These are phyloP conservation scores for Arctostaphylos glauca DNA, from an alignment of 148 eudicot species.

Conservation along the genomic window DNA sequence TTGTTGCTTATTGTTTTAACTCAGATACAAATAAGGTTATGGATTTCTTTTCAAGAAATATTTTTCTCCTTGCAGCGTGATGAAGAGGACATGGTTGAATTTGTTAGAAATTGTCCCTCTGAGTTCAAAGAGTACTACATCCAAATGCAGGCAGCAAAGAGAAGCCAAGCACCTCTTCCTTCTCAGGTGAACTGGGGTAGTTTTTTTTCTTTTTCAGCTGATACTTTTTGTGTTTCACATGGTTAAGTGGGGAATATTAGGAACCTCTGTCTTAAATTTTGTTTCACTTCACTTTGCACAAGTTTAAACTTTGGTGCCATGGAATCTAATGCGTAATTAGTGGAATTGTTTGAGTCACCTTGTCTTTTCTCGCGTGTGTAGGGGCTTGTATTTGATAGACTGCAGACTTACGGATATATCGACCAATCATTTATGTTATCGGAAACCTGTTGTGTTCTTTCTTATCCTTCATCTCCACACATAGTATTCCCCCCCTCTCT, in stretches of 20 bases:
- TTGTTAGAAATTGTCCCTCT: constrained; percentile 65
- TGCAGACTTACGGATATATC: no score
- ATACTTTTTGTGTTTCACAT: background rate
- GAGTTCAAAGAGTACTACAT: constrained; percentile 94
- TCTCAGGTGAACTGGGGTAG: constrained; percentile 62
- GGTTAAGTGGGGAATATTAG: background rate
- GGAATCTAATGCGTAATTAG: background rate
- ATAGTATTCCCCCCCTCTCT: no score
- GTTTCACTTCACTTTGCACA: background rate
- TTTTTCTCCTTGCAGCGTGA: constrained; percentile 64
- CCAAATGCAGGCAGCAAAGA: constrained; percentile 93
- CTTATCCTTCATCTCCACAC: background rate
- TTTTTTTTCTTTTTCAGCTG: background rate
- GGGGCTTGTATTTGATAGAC: no score
- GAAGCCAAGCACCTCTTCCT: constrained; percentile 89
- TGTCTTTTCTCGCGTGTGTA: no score
- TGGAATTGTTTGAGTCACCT: no score
- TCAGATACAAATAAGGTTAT: background rate
- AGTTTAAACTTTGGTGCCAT: background rate
- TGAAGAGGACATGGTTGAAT: constrained; percentile 86
- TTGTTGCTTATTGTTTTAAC: background rate
- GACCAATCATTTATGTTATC: background rate
- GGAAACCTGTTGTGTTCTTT: background rate
- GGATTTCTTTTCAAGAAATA: background rate
- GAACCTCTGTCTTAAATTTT: background rate